Base-by-base conservation (phyloP, 1,139 yeast species). In the Blastobotrys niveus region DNA sequence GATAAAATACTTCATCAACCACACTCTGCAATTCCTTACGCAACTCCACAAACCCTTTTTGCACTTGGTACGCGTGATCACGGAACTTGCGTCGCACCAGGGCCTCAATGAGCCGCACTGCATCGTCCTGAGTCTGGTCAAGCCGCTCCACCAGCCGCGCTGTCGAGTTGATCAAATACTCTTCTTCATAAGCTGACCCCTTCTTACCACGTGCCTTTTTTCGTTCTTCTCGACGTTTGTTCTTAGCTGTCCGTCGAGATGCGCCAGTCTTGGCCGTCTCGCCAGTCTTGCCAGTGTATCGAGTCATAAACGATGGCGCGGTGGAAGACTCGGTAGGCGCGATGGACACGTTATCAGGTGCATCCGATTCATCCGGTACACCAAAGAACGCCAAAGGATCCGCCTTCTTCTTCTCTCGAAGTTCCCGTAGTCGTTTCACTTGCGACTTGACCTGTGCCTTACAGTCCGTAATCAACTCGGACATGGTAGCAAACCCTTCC, bases 221-320 rank as follows among this genome's bases (percentile, higher is more conserved):
- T 58, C 98, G 79, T 63, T 91, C 98, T 65, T 91, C 96, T 56
- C 98, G 78, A 63, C 96, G 86, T 52, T 80, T 78, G 64, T 89
- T 91, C 67, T 91, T 93, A 8, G 94, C 76, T 0, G 98, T 88
- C 58, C 82, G 77, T 65, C 98, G 77, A 0, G 96, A 82, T 1
- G 93, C 96, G 21, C 97, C 96, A 0, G 98, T 91, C 62, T 85
- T 84, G 4, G 97, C 98, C 3, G 98, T 91, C 19, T 96, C 95
- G 0, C 83, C 74, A 1, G 97, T 88, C 65, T 89, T 88, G 52
- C 97, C 97, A 0, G 99, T 91, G 63, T 91, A 91, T 60, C 95
- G 76, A 0, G 98, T 91, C 66, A 88, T 85, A 62, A 89, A 86
- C 0, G 97, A 88, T 24, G 93, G 94, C 10, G 88, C 82, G 0